Evolutionary conservation across 345 rosid species (phyloP).

Genomic region (Sonneratia caseolaris): DNA sequence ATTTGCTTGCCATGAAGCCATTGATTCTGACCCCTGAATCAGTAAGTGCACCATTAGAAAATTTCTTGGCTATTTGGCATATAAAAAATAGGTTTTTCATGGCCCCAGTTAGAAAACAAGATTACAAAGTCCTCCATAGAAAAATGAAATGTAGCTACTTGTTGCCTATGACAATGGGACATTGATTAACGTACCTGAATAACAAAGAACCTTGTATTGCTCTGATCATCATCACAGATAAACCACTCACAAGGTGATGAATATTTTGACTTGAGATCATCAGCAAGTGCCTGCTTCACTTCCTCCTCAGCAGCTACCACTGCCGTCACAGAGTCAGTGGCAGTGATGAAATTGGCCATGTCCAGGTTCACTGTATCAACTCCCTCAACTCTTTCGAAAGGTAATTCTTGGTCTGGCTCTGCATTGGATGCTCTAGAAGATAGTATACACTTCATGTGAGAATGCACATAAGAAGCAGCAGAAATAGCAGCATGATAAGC

Average conservation of each 20-base stretch:
- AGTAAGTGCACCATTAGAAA: not conserved
- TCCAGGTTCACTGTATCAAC: constrained; percentile 31
- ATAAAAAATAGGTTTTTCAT: constrained; percentile 1
- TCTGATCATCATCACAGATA: constrained; percentile 72
- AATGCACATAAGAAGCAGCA: constrained; percentile 79
- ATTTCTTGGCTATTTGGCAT: no score
- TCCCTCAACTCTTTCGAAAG: constrained; percentile 15
- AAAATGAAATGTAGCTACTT: not conserved
- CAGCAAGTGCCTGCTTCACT: constrained; percentile 93
- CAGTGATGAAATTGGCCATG: constrained; percentile 59
- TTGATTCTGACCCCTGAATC: constrained; percentile 75
- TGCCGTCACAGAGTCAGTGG: constrained; percentile 92
- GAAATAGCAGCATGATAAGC: constrained; percentile 77
- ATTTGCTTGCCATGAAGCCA: constrained; percentile 96
- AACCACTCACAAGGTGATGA: constrained; percentile 97
- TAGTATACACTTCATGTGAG: constrained; percentile 51
- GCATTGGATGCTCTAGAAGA: constrained; percentile 39
- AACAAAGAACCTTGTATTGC: constrained; percentile 67
- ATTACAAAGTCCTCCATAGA: not conserved
- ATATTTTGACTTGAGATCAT: constrained; percentile 60
- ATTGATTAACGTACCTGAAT: constrained; percentile 51
- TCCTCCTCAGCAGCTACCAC: constrained; percentile 95
- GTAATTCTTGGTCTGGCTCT: constrained; percentile 15
- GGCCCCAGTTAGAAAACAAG: not conserved
- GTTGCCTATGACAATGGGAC: not conserved